Conservation (phyloP, 805 yeast genomes). For the Yamadazyma tumulicola region DNA sequence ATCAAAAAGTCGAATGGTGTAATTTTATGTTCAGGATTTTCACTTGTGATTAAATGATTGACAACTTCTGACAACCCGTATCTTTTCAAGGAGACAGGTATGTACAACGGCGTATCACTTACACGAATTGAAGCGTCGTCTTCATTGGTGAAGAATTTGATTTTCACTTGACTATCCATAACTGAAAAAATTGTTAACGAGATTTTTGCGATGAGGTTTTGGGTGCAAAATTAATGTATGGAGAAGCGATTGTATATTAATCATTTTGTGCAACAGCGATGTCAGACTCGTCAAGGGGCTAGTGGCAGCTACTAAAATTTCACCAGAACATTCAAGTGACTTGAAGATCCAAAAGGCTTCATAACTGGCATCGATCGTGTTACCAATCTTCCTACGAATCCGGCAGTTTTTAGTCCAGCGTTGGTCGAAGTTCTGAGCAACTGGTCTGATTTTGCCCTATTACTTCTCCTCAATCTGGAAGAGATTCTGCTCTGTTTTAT, state of each 20-base stretch:
- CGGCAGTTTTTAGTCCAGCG: conserved; percentile 17
- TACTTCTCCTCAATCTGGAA: conserved; percentile 15
- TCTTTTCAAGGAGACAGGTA: conserved; percentile 81
- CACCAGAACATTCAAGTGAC: too few relatives aligned
- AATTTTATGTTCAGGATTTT: conserved; percentile 41
- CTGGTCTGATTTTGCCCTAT: conserved; percentile 11
- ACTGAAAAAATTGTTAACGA: neutral
- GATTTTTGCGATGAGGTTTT: conserved; percentile 2
- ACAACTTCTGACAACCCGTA: conserved; percentile 94
- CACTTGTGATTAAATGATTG: conserved; percentile 66
- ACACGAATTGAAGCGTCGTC: conserved; percentile 70
- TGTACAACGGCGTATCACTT: conserved; percentile 75
- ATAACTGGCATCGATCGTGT: conserved; percentile 17
- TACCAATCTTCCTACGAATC: conserved; percentile 20
- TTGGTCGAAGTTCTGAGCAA: conserved; percentile 17
- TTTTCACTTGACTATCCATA: conserved; percentile 60
- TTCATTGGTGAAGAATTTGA: conserved; percentile 83
- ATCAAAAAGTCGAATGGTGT: conserved; percentile 92
- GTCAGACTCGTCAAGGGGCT: too few relatives aligned
- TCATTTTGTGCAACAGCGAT: too few relatives aligned
- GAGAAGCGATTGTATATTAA: too few relatives aligned
- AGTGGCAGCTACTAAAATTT: too few relatives aligned
- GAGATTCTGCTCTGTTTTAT: conserved; percentile 23
- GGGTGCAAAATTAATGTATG: too few relatives aligned
- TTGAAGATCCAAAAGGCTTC: too few relatives aligned